phyloP scores from a whole-genome alignment of 2,329 filamentous ascomycete species.

The Stylonectria norvegica region DNA sequence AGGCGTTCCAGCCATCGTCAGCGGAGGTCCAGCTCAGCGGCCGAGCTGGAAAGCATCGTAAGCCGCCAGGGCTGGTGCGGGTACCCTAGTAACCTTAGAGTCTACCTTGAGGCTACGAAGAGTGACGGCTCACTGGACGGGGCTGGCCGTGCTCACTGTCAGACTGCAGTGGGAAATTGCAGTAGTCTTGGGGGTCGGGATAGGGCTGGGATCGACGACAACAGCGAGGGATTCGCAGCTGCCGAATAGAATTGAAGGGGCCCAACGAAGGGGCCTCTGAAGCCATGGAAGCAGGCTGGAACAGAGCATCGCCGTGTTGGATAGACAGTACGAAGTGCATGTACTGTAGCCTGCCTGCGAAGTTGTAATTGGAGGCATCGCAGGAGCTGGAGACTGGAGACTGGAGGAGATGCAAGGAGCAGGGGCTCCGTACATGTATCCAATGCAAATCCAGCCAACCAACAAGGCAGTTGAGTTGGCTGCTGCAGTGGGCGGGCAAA shows the following conservation, averaged over 20 bases:
- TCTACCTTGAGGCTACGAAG: too few relatives aligned
- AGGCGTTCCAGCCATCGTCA: slow-evolving; percentile 15
- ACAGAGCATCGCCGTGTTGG: background rate
- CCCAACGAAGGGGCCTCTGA: too few relatives aligned
- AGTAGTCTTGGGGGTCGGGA: background rate
- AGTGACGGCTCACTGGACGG: slow-evolving; percentile 8
- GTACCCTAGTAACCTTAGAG: slow-evolving; percentile 11
- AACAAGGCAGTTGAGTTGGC: slow-evolving; percentile 1
- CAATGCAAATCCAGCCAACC: slow-evolving; percentile 7
- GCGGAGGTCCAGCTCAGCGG: slow-evolving; percentile 14
- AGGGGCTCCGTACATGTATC: too few relatives aligned
- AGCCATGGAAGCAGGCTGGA: too few relatives aligned
- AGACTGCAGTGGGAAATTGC: slow-evolving; percentile 14
- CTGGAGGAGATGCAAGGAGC: slow-evolving; percentile 11
- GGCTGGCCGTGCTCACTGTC: slow-evolving; percentile 6
- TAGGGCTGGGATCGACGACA: slow-evolving; percentile 10
- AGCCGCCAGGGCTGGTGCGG: slow-evolving; percentile 25
- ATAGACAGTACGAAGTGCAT: too few relatives aligned
- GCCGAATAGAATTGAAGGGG: background rate
- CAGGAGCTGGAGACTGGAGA: too few relatives aligned
- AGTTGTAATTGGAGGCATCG: too few relatives aligned
- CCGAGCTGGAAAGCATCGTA: slow-evolving; percentile 25
- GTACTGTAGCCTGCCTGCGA: too few relatives aligned
- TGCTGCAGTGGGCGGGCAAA: too few relatives aligned
- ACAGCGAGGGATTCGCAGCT: background rate